Conservation (phyloP, 2,329 filamentous ascomycete species). For the Fusarium circinatum region DNA sequence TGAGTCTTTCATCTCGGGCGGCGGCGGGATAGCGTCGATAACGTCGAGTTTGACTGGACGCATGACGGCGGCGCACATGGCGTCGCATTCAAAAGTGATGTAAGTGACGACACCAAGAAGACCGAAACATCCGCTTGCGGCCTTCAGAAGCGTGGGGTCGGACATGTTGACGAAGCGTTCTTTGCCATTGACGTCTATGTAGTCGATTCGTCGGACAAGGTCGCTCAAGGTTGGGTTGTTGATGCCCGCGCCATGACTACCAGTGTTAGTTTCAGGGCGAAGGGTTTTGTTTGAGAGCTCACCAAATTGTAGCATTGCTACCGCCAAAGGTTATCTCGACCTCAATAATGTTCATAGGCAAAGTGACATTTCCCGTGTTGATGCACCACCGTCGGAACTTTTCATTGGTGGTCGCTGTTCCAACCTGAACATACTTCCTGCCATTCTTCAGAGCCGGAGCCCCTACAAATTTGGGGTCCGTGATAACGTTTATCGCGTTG, state of each 20-base stretch:
- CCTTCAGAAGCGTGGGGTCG: background rate
- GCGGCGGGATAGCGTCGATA: background rate
- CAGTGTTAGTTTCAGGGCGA: rapidly evolving
- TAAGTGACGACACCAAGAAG: background rate
- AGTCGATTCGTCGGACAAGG: background rate
- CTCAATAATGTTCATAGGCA: background rate
- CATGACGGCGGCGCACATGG: background rate
- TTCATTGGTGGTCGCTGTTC: background rate
- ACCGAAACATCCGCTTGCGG: background rate
- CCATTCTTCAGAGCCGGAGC: background rate
- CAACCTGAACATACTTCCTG: background rate
- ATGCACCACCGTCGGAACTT: background rate
- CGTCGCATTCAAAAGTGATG: background rate
- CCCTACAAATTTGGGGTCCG: background rate
- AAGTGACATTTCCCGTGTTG: background rate
- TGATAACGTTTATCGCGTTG: background rate
- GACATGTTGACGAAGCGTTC: background rate
- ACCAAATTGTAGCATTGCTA: background rate
- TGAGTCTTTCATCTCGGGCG: background rate
- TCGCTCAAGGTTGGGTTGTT: background rate
- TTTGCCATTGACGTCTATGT: background rate
- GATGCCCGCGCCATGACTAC: background rate
- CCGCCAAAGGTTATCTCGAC: background rate
- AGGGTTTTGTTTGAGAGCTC: rapidly evolving
- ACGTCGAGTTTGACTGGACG: background rate